Evolutionary conservation across 2,329 filamentous ascomycete species (phyloP).

Genomic region (Leptographium wingfieldii): DNA sequence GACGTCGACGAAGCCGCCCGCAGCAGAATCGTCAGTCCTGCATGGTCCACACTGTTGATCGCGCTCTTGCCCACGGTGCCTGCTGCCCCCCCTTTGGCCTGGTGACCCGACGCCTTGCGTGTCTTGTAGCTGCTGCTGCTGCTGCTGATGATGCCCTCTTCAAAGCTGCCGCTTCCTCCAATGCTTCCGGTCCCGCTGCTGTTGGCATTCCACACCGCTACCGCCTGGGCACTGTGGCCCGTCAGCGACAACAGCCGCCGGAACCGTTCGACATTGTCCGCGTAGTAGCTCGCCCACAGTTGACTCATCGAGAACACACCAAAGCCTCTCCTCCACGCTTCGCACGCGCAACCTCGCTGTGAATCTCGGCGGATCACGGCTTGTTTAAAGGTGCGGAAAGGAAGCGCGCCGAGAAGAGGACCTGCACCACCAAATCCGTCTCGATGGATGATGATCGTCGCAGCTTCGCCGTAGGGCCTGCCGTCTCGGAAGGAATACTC

Average conservation of each 20-base stretch:
- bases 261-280: constrained; percentile 96
- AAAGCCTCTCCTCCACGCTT: constrained; percentile 31
- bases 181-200: constrained; percentile 20
- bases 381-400: constrained; percentile 65
- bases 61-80: constrained; percentile 44
- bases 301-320: constrained; percentile 55
- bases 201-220: constrained; percentile 38
- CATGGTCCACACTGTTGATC: constrained; percentile 72
- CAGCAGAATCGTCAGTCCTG: constrained; percentile 72
- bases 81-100: constrained; percentile 27
- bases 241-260: constrained; percentile 71
- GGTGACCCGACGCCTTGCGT: constrained; percentile 38
- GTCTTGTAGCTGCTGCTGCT: constrained; percentile 25
- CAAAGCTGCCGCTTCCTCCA: constrained; percentile 14
- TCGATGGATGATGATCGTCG: neutral
- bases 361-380: constrained; percentile 74
- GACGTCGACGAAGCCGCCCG: constrained; percentile 68
- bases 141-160: constrained; percentile 8
- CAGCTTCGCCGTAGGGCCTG: neutral
- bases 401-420: constrained; percentile 18
- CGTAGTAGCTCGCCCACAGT: constrained; percentile 93
- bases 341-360: constrained; percentile 72
- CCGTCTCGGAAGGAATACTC: neutral
- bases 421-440: constrained; percentile 3
- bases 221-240: constrained; percentile 41